These are phyloP conservation scores for Phlebopus sp. DNA, from an alignment of 1,284 basidiomycete species.

Conservation along the genomic window DNA sequence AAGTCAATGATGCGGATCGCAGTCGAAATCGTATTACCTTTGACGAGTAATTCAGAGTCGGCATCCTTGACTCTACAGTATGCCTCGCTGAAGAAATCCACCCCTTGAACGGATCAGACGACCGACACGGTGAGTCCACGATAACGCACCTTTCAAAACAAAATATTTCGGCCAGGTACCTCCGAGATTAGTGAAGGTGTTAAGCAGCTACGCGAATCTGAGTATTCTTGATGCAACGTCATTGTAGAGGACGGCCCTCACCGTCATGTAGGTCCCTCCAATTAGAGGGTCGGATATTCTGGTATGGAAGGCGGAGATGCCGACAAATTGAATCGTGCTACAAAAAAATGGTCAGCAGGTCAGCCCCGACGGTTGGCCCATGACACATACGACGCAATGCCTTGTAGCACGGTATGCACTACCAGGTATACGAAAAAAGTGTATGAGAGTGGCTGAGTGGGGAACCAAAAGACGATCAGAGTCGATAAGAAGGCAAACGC, in stretches of 20 bases:
- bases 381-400: constrained; percentile 75
- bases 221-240: constrained; percentile 3
- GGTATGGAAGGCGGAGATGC: constrained; percentile 97
- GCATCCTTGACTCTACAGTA: constrained; percentile 70
- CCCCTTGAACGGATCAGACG: constrained; percentile 44
- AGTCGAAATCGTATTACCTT: constrained; percentile 44
- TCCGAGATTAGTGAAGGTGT: constrained; percentile 96
- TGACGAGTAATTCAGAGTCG: constrained; percentile 49
- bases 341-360: constrained; percentile 4
- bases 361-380: not conserved
- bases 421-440: constrained; percentile 84
- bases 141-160: constrained; percentile 71
- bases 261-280: constrained; percentile 98
- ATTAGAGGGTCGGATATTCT: constrained; percentile 96
- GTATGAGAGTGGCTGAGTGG: constrained; percentile 67
- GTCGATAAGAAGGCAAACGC: constrained; percentile 74
- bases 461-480: constrained; percentile 84
- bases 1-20: constrained; percentile 10
- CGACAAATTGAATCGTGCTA: constrained; percentile 97
- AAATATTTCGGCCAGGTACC: constrained; percentile 98
- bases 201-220: constrained; percentile 64
- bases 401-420: constrained; percentile 79
- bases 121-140: not conserved
- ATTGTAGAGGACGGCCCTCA: constrained; percentile 36
- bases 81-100: constrained; percentile 84